A percentile compares a stretch with the other conserved stretches of the same genome.
phyloP scores from a whole-genome alignment of 305 asterid genomes.

The Striga hermonthica region DNA sequence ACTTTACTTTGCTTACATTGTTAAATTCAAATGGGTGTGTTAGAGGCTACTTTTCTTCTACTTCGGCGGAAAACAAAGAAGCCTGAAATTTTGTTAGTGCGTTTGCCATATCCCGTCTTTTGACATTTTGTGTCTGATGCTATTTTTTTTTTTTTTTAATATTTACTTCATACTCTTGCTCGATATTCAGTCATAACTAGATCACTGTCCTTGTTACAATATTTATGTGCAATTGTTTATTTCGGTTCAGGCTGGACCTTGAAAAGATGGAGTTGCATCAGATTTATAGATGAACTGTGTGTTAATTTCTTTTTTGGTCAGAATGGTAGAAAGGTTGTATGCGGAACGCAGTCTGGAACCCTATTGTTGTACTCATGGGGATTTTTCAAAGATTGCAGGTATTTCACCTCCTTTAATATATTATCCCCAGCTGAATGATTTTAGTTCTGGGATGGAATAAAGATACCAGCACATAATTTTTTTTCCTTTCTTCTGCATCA shows the following conservation, averaged over 20 bases:
- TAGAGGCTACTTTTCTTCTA: neutral
- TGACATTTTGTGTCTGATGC: neutral
- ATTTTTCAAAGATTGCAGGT: conserved; percentile 97
- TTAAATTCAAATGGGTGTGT: neutral
- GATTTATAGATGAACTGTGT: conserved; percentile 11
- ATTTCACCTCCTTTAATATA: neutral
- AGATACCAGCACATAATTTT: conserved; percentile 2
- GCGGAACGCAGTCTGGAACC: conserved; percentile 77
- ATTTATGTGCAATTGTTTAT: conserved; percentile 12
- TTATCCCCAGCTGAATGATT: neutral
- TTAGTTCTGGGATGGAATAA: conserved; percentile 17
- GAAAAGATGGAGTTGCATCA: conserved; percentile 6
- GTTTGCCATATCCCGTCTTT: neutral
- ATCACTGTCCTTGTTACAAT: neutral
- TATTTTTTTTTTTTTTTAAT: neutral
- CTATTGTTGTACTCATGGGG: conserved; percentile 93
- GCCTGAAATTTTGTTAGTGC: neutral
- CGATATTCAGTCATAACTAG: neutral
- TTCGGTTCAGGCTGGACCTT: neutral
- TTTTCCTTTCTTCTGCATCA: conserved; percentile 17
- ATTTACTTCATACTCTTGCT: neutral
- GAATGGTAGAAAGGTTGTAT: conserved; percentile 88
- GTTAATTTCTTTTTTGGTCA: conserved; percentile 30
- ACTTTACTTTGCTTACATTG: conserved; percentile 7
- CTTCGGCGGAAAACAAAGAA: neutral